These are phyloP conservation scores for Kwoniella europaea DNA, from an alignment of 768 basidiomycete genomes.

Conservation along the genomic window DNA sequence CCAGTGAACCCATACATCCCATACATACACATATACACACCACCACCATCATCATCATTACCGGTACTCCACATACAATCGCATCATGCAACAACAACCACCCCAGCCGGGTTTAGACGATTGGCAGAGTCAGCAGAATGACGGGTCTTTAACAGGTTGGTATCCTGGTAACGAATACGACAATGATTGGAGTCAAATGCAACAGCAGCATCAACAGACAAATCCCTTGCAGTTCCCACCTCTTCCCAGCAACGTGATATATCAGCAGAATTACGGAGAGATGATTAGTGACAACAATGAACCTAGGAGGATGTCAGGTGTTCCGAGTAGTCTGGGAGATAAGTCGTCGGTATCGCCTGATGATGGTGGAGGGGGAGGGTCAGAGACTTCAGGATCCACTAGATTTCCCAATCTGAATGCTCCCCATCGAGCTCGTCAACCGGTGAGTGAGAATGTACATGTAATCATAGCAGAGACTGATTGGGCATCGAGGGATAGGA, in stretches of 20 bases:
- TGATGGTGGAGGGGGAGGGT: not conserved
- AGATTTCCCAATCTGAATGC: constrained; percentile 3
- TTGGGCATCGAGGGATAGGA: not conserved
- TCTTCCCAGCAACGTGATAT: not conserved
- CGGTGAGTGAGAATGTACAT: not conserved
- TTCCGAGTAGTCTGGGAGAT: constrained; percentile 7
- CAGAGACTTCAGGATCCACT: not conserved
- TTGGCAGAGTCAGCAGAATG: constrained; percentile 4
- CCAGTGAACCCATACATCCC: not conserved
- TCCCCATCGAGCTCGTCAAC: constrained; percentile 8
- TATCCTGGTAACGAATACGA: not conserved
- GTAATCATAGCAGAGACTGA: not conserved
- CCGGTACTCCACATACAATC: not conserved
- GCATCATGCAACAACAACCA: constrained; percentile 3
- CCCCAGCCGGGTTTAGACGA: not conserved
- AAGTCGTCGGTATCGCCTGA: constrained; percentile 3
- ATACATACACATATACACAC: not conserved
- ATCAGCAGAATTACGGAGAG: constrained; percentile 5
- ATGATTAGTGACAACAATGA: not conserved
- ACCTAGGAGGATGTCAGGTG: constrained; percentile 5
- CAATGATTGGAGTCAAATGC: not conserved
- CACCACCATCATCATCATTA: not conserved
- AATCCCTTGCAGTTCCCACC: not conserved
- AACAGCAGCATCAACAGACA: not conserved
- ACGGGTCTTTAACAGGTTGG: not conserved